Base-by-base conservation (phyloP, 192 early-diverging fungal species). In the Gonapodya prolifera region DNA sequence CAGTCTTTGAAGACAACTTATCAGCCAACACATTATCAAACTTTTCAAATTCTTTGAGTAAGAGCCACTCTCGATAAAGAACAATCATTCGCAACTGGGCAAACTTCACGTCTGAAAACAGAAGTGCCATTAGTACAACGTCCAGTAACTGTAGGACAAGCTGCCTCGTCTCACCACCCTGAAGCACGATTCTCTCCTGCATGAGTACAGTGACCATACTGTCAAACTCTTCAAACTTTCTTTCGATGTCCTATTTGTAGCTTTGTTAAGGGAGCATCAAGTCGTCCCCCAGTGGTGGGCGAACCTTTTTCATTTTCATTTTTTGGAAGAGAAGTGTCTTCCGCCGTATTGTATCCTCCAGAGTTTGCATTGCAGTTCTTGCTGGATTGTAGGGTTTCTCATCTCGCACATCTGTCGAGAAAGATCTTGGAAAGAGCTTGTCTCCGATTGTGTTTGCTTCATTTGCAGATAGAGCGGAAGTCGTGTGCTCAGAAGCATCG, bases 41-140 rank as follows among this genome's bases (percentile, higher is more conserved):
- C 81, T 90, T 88, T 79, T 90, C 88, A 80, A 90, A 90, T 75
- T 90, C 89, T 80, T 90, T 90, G 29, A 90, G 79, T 30, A 90
- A 80, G 1, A 84, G 80, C 89, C 89, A 90, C 83, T 90, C 89
- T 32, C 80, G 69, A 79, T 86, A 89, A 0, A 90, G 84, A 2
- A 90, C 77, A n/a, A 88, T 79, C 1, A 90, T 80, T 77, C 87
- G 86, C 69, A 90, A 88, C 35, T 90, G 86, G 1, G 85, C 88
- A 0, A 82, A 84, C 77, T 90, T 90, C 34, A 90, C 36, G 76
- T 90, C 89, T 89, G 71, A 33, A 61, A 23, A 61, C 13, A 33
- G 18, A n/a, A 73, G 0, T 30, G 33, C 33, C 17, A 77, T 18
- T 31, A 74, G 75, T 35, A 8, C 33, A 35, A 33, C 35, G 16